A percentile compares a stretch with the other conserved stretches of the same genome.
Conservation (phyloP, 768 basidiomycete species). For the Mrakia gelida region DNA sequence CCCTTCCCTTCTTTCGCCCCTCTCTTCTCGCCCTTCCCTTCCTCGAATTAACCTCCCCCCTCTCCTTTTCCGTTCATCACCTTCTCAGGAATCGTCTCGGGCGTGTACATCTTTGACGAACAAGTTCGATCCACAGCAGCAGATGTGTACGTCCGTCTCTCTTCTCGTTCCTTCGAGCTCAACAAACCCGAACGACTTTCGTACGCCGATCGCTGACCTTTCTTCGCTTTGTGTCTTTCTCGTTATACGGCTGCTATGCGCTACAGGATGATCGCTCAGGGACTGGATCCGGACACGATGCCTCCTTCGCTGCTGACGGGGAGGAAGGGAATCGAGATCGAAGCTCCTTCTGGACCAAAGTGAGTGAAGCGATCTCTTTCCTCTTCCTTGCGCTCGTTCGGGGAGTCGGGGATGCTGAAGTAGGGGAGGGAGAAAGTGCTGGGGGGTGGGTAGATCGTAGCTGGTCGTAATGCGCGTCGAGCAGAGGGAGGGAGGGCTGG, state of each 20-base stretch:
- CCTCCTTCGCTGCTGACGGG: not conserved
- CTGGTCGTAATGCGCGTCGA: too few species aligned
- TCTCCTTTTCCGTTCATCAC: not conserved
- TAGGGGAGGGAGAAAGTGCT: not conserved
- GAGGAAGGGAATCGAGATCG: not conserved
- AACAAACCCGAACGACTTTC: not conserved
- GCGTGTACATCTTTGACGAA: slow-evolving; percentile 14
- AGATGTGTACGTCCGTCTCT: not conserved
- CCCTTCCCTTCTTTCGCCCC: not conserved
- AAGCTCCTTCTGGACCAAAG: not conserved
- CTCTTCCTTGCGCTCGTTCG: not conserved
- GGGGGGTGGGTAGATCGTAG: too few species aligned
- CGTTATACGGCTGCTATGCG: too few species aligned
- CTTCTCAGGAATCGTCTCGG: not conserved
- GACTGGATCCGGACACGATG: not conserved
- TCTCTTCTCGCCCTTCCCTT: not conserved
- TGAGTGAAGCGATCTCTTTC: not conserved
- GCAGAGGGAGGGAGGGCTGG: not conserved
- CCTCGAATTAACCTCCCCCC: not conserved
- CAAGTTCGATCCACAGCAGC: not conserved
- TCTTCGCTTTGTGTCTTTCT: too few species aligned
- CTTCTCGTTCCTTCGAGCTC: slow-evolving; percentile 1
- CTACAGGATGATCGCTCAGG: not conserved
- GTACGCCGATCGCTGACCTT: not conserved
- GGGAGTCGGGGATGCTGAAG: not conserved